Base-by-base conservation (phyloP, 2,329 filamentous ascomycete genomes). In the Chaetomiaceae sp. region DNA sequence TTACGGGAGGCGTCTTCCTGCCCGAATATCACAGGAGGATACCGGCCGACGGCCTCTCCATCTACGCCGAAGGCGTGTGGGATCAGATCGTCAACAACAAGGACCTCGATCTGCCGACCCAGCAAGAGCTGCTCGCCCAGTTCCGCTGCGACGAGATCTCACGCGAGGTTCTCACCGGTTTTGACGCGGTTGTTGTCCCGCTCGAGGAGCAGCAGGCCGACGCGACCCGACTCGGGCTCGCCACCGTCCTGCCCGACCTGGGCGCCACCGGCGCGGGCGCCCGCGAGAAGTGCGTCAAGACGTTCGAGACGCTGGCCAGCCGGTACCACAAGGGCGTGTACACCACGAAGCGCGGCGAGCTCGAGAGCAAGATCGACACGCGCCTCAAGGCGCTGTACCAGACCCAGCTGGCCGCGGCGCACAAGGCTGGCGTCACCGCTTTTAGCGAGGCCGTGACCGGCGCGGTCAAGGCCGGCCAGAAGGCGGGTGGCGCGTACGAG, bases 11-110 rank as follows among this genome's bases (percentile, higher is more conserved):
- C 4, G 80, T 99, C 4, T 93, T 99, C 66, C 73, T 97, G 38
- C 86, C 93, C 19, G 91, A 96, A 62, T 99, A 99, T 67, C 93
- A 99, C 71, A 81, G 93, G 55, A 81, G 93, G 51, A 99, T 99
- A 57, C 93, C 93, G 10, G 93, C 93, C 9, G 93, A 99, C 68
- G 93, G 93, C n/a, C 93, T 97, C 65, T 88, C 92, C 0, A 78
- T 90, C 53, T 99, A 99, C 62, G 91, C 93, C 0, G 84, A 93
- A 66, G 89, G 91, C 35, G 83, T 99, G 39, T 99, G 93, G 93
- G 91, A 97, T 63, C 92, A 97, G 70, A 99, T 99, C 65, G 91
- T 96, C 62, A 87, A 92, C 74, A 99, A 99, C 77, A 99, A 99
- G 70, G 93, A 99, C 64, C 77, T 99, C 48, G 93, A 99, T 69